Evolutionary conservation across 2,329 filamentous ascomycete genomes (phyloP), one percentile per base, ranked within the genome.

Genomic region (Penicillium sp.): DNA sequence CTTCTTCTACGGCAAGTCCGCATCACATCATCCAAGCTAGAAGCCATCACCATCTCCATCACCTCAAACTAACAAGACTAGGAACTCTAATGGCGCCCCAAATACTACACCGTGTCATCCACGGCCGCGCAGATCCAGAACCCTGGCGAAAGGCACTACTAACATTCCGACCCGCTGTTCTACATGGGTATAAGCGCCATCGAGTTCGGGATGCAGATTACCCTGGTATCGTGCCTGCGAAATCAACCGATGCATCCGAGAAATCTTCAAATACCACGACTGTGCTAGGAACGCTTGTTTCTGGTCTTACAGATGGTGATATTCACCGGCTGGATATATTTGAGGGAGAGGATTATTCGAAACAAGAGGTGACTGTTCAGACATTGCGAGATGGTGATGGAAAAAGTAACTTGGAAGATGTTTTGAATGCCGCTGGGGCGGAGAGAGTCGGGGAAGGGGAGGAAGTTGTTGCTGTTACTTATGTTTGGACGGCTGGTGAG

Each of bases 61-160:
- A n/a, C n/a, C n/a, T n/a, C n/a, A 30, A 42, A 29, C n/a, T 47
- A 46, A 55, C 27, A 32, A 46, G 27, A 15, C 9, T 44, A 79
- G 75, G 80, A 59, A 86, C 83, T 21, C 73, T 87, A 67, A 97
- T 97, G 91, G 89, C 87, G n/a, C 85, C 88, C 0, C 84, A 88
- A 65, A 86, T 97, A 64, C 90, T 97, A 62, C 88, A 89, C 75
- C 88, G 88, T 27, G 91, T 96, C 36, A 90, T 90, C 71, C 90
- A 92, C 73, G 84, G 85, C 59, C 73, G 75, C 7, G 70, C 75
- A 13, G 80, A 56, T 65, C 83, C 65, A 29, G 81, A 70, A 65
- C 78, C 70, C 69, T 79, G 75, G 56, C 79, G 80, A 66, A 75
- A 73, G 52, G 69, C 70, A 10, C 72, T 83, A 40, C 76, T 93